These are phyloP conservation scores for Camellia sinensis DNA, from an alignment of 148 eudicot genomes.

Conservation along the genomic window DNA sequence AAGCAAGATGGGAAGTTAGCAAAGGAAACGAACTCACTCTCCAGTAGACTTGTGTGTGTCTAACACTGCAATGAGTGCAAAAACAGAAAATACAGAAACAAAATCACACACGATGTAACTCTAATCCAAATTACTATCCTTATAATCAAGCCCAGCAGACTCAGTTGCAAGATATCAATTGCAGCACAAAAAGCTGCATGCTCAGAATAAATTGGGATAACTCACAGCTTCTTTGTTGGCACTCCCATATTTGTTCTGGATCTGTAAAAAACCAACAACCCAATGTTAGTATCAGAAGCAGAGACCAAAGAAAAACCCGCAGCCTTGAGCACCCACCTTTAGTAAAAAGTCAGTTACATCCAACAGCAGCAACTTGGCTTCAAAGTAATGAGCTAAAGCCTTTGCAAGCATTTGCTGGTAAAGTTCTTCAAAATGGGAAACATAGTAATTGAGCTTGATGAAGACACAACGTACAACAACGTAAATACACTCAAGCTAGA, in stretches of 20 bases:
- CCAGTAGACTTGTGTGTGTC: not conserved
- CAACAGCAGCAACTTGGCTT: no score
- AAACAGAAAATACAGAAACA: not conserved
- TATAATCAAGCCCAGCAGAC: not conserved
- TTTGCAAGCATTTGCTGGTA: no score
- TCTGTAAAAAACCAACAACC: conserved; percentile 40
- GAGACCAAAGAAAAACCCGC: no score
- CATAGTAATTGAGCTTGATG: not conserved
- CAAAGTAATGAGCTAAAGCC: no score
- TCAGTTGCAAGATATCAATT: not conserved
- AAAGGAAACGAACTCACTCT: not conserved
- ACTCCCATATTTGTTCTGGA: conserved; percentile 78
- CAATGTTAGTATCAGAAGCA: no score
- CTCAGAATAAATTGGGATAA: not conserved
- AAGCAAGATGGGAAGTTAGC: conserved; percentile 13
- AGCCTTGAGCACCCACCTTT: no score
- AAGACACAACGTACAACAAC: not conserved
- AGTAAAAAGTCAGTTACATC: no score
- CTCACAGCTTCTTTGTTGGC: conserved; percentile 63
- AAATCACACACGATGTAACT: not conserved
- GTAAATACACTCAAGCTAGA: conserved; percentile 4
- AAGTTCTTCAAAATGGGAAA: not conserved
- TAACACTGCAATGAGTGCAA: not conserved
- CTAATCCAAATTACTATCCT: not conserved
- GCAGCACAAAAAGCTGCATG: not conserved